Conservation (phyloP, 257 asterid species). For the Lantana camara region DNA sequence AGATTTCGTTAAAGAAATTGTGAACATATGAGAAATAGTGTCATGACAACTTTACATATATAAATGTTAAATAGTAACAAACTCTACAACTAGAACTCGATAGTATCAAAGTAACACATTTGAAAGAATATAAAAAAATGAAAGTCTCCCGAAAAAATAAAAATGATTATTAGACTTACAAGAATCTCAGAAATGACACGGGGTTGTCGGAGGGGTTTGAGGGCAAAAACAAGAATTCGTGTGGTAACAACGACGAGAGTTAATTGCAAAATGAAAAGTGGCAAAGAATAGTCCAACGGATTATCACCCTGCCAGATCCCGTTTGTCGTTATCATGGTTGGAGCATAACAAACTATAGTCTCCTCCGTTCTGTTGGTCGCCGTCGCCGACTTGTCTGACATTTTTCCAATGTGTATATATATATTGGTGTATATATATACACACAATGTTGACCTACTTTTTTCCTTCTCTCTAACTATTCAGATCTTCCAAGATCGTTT, state of each 20-base stretch:
- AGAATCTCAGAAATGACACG: slow-evolving; percentile 93
- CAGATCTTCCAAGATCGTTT: not conserved
- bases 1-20: no score
- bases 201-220: slow-evolving; percentile 94
- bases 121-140: no score
- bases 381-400: slow-evolving; percentile 29
- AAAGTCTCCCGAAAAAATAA: no score
- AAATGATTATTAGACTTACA: slow-evolving; percentile 44
- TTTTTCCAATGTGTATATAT: slow-evolving; percentile 20
- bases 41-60: no score
- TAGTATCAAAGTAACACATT: no score
- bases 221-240: slow-evolving; percentile 66
- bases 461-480: not conserved
- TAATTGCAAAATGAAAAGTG: slow-evolving; percentile 84
- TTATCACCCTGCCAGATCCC: slow-evolving; percentile 97
- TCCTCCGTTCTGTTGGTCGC: slow-evolving; percentile 40
- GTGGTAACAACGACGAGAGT: slow-evolving; percentile 72
- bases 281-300: slow-evolving; percentile 89
- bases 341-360: slow-evolving; percentile 83
- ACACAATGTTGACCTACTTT: not conserved
- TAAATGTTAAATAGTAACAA: no score
- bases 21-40: no score
- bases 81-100: no score
- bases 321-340: slow-evolving; percentile 88
- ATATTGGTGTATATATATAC: not conserved